phyloP scores from a whole-genome alignment of 1,284 basidiomycete genomes.

The Malassezia slooffiae region DNA sequence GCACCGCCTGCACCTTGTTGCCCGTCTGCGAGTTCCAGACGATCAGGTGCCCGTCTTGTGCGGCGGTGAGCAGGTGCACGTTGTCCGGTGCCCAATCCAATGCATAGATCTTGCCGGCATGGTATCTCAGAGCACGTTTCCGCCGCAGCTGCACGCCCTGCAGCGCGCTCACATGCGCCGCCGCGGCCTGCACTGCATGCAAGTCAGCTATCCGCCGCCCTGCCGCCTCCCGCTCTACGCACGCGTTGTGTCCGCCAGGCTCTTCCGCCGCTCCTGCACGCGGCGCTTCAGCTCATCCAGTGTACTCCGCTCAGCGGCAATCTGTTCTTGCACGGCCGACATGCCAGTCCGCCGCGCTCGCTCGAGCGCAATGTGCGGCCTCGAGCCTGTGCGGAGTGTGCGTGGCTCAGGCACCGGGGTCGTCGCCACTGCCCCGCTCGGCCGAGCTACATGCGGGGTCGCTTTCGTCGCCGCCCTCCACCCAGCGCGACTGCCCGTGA shows the following conservation, averaged over 20 bases:
- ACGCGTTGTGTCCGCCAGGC: constrained; percentile 90
- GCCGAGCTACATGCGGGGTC: too few species aligned
- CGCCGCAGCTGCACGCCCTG: constrained; percentile 92
- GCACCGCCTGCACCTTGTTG: constrained; percentile 98
- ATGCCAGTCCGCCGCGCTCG: too few species aligned
- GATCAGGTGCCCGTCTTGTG: constrained; percentile 97
- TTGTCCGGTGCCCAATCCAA: constrained; percentile 98
- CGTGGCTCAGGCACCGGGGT: too few species aligned
- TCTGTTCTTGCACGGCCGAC: constrained; percentile 52
- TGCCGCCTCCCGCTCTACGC: constrained; percentile 50
- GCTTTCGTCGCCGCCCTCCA: too few species aligned
- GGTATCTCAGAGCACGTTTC: constrained; percentile 83
- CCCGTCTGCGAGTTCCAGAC: constrained; percentile 99
- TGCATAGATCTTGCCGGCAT: constrained; percentile 97
- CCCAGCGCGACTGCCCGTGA: too few species aligned
- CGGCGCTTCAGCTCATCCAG: constrained; percentile 94
- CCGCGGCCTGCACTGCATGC: constrained; percentile 7
- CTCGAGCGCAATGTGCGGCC: constrained; percentile 21
- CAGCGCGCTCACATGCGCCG: constrained; percentile 66
- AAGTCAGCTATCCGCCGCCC: constrained; percentile 48
- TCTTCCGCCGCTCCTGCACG: constrained; percentile 85
- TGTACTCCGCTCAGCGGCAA: constrained; percentile 88
- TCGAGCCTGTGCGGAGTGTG: too few species aligned
- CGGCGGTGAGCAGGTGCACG: constrained; percentile 92
- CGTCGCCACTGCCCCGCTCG: too few species aligned